A percentile compares a stretch with the other conserved stretches of the same genome.
These are phyloP conservation scores for Fraxinus anomala DNA, from an alignment of 257 asterid species.

Conservation along the genomic window DNA sequence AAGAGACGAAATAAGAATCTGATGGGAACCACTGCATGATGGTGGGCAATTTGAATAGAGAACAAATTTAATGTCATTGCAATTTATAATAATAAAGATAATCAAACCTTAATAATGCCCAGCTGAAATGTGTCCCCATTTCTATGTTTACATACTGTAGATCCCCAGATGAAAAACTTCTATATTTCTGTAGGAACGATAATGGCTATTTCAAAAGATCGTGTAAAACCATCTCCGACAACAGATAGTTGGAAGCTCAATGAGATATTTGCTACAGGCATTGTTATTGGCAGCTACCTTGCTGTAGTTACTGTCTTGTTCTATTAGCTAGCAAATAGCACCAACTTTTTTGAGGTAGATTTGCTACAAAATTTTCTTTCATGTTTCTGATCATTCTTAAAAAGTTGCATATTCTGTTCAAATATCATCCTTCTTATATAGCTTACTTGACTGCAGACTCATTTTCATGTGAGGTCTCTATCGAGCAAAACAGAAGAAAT, in stretches of 20 bases:
- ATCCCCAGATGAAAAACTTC: too few relatives aligned
- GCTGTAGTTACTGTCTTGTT: constrained; percentile 32
- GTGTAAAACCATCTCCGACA: constrained; percentile 33
- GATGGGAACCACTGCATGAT: too few relatives aligned
- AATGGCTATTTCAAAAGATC: constrained; percentile 34
- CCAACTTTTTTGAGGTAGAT: constrained; percentile 31
- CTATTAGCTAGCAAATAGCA: constrained; percentile 25
- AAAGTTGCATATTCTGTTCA: too few relatives aligned
- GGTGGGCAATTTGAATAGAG: too few relatives aligned
- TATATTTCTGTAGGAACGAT: constrained; percentile 28
- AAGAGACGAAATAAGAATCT: too few relatives aligned
- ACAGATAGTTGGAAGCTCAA: constrained; percentile 37
- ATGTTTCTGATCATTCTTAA: too few relatives aligned
- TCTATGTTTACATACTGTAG: too few relatives aligned
- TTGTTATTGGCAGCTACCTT: constrained; percentile 34
- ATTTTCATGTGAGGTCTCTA: constrained; percentile 33
- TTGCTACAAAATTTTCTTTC: neutral
- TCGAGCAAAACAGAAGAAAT: constrained; percentile 26
- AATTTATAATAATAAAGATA: too few relatives aligned
- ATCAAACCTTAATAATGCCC: too few relatives aligned
- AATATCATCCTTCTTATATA: neutral
- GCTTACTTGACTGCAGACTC: constrained; percentile 21
- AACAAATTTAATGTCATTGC: too few relatives aligned
- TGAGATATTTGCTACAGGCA: constrained; percentile 38
- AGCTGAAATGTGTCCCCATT: too few relatives aligned